Base-by-base conservation (phyloP, 805 yeast genomes). In the Torulaspora gathmanii region DNA sequence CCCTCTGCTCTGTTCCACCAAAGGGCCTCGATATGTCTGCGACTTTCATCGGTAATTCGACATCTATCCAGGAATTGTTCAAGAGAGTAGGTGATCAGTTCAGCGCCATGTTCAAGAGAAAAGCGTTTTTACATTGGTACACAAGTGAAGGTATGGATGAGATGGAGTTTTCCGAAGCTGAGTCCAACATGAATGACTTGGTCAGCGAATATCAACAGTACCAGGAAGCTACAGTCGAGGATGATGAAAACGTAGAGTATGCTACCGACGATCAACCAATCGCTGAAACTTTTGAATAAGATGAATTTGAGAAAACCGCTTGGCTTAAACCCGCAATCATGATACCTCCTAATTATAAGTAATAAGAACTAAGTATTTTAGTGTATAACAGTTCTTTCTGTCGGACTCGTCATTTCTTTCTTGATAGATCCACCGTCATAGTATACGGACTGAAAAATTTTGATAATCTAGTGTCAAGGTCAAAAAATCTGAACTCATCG, bases 51-150 rank as follows among this genome's bases (percentile, higher is more conserved):
- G 96, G 95, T 62, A 89, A 89, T 74, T 83, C 96, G 23, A 89
- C 96, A 4, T 84, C 96, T 2, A 86, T 89, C 64, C 95, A 86
- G 72, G 95, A 88, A 68, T 73, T 89, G 61, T 89, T 89, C 72
- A 80, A 82, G 70, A 83, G 96, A 71, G 84, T 86, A 46, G 91
- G 91, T 53, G 87, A 78, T 59, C 96, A 89, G 71, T 89, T 89
- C 71, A 75, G 83, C 57, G 90, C 89, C 50, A 89, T 89, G 96
- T 89, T 85, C 71, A 79, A 86, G 67, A 86, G 93, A 73, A 85
- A 83, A 69, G 96, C 96, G 53, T 89, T 89, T 80, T 82, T 89
- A 71, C 96, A 89, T 70, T 89, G 96, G 96, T 89, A 87, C 71
- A 86, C 93, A 8, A 78, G 83, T 57, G 96, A 89, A 70, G 96